Evolutionary conservation across 768 basidiomycete species (phyloP).

Genomic region (Multifurca ochricompacta): DNA sequence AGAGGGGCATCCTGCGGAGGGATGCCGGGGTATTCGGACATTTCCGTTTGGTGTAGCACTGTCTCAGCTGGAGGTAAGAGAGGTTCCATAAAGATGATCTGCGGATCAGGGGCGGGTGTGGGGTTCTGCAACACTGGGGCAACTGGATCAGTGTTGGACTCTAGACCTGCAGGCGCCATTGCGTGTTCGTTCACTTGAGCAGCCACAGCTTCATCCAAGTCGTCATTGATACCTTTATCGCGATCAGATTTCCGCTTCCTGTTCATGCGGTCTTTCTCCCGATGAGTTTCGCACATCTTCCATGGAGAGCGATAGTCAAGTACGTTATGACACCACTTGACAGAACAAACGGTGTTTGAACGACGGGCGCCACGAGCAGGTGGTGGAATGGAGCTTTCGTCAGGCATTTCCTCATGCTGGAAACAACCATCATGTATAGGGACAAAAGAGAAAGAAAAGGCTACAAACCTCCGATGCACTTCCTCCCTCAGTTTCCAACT

Average conservation of each 20-base stretch:
- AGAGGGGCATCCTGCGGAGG: background rate
- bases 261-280: conserved; percentile 30
- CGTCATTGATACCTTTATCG: conserved; percentile 13
- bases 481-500: background rate
- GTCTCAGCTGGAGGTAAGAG: conserved; percentile 12
- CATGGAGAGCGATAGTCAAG: conserved; percentile 36
- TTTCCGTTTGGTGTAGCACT: background rate
- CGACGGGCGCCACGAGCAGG: conserved; percentile 29
- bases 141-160: background rate
- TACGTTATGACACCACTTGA: conserved; percentile 38
- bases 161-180: background rate
- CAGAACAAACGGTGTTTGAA: conserved; percentile 33
- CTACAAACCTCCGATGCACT: conserved; percentile 11
- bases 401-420: conserved; percentile 8
- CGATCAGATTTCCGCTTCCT: conserved; percentile 28
- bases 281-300: conserved; percentile 43
- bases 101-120: background rate
- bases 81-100: conserved; percentile 17
- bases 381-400: conserved; percentile 22
- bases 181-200: background rate
- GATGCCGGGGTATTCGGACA: background rate
- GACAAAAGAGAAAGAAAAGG: background rate
- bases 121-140: background rate
- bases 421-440: background rate
- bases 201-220: background rate